Evolutionary conservation across 1,284 basidiomycete genomes (phyloP), one percentile per base, ranked within the genome.

Genomic region (Ceratobasidium sp.): DNA sequence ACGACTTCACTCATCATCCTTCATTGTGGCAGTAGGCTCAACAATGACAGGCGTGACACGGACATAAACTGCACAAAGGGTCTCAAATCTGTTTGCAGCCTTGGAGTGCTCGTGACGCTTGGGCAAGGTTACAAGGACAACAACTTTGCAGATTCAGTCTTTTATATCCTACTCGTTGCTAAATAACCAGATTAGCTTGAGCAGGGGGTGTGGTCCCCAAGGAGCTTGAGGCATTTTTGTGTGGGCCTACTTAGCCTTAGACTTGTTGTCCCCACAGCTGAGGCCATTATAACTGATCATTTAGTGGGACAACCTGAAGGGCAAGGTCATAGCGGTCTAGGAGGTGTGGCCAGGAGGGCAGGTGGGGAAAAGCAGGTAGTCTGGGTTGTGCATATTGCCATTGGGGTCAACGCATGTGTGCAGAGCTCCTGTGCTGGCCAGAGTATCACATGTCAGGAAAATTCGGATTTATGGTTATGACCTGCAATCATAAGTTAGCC

Each of bases 321-420:
- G 31, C 20, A 37, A 69, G 58, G 33, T 39, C 23, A 35, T 39
- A 20, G 11, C 5, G 3, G 67, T 69, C 28, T 35, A 20, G 47
- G 26, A 15, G 67, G 26, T n/a, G 67, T 33, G 37, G 23, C 26
- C 7, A 56, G n/a, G 17, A 20, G 35, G 69, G 26, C 63, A 47
- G 39, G 69, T 39, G 69, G 69, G 69, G 69, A 73, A 74, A 28
- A 74, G 26, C 45, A 53, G 58, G 69, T 63, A 74, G 69, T 63
- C 69, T 7, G 69, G 69, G 45, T 74, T 60, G 26, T 74, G 69
- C 10, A 42, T 60, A 42, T 63, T 47, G 42, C 69, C 58, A 45
- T 63, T 63, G 58, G 23, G 39, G 58, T 74, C 58, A 63, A 74
- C 17, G 63, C 69, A 1, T 33, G 56, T 4, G 69, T 6, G 26